Base-by-base conservation (phyloP, 208 protist species). In the Leishmania mexicana region DNA sequence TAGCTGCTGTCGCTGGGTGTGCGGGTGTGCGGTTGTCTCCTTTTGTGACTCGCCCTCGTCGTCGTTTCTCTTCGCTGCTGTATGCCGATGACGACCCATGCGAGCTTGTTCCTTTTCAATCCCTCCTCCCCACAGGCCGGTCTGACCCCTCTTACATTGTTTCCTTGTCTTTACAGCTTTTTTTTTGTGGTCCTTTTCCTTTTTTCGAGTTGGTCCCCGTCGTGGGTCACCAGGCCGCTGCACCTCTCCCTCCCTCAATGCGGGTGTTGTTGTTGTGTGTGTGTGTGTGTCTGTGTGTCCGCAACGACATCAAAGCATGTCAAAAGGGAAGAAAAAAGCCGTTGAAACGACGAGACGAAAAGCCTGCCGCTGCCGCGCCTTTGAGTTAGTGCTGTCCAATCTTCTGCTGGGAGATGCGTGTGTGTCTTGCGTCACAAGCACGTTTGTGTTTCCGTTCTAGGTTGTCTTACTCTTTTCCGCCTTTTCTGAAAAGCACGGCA, bases 41-140 rank as follows among this genome's bases (percentile, higher is more conserved):
- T 72, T 78, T 76, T 45, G n/a, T 72, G 17, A 73, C 65, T 78
- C 40, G 71, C 15, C 83, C 79, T 60, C 79, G 42, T 79, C 83
- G 81, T 60, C 79, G 42, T 79, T 73, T 83, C 42, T 45, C 38
- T 76, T 51, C 31, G 31, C 15, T 40, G 62, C 62, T 68, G 28
- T 40, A 13, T 40, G 62, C 31, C 13, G 28, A 6, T 40, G 62
- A 31, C 13, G 15, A 68, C 28, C 13, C 57, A 47, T 45, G 68
- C 17, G 40, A 31, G 68, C 42, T 31, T 35, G 21, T 31, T 49
- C 40, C 68, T 21, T 51, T 47, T 51, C 40, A 53, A 51, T 0
- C 24, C 10, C 40, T 4, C 21, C 68, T 31, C 45, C 15, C 28
- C 10, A 11, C n/a, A 21, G 19, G 3, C 71, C n/a, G 24, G 40